Evolutionary conservation across 169 alveolate genomes (phyloP).

Genomic region (Babesia sp.): DNA sequence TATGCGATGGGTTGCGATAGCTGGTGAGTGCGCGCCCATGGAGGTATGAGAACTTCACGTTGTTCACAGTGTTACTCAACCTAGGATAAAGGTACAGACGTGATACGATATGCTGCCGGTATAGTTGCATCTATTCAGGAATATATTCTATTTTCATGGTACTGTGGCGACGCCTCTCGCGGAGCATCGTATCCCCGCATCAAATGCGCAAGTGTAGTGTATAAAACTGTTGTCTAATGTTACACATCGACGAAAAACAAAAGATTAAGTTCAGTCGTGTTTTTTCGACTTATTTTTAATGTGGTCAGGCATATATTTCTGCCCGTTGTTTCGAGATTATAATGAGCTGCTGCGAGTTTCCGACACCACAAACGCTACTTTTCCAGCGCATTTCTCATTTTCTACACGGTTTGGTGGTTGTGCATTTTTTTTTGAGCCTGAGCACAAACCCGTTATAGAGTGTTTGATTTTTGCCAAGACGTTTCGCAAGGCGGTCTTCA

Average conservation of each 20-base stretch:
- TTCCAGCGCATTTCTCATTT: too few relatives aligned
- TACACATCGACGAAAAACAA: not conserved
- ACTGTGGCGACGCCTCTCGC: not conserved
- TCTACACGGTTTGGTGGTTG: not conserved
- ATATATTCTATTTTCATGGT: too few relatives aligned
- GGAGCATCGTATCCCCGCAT: not conserved
- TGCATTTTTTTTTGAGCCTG: not conserved
- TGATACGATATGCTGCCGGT: not conserved
- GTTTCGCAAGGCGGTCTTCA: not conserved
- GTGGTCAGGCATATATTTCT: not conserved
- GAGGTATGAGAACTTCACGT: not conserved
- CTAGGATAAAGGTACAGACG: not conserved
- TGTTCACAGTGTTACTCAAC: not conserved
- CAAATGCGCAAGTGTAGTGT: not conserved
- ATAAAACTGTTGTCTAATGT: not conserved
- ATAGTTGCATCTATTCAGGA: conserved; percentile 1
- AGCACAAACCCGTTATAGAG: not conserved
- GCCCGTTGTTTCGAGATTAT: not conserved
- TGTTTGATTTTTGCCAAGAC: not conserved
- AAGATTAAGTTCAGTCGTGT: not conserved
- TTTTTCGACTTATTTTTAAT: not conserved
- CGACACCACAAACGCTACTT: not conserved
- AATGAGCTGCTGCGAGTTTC: conserved; percentile 9
- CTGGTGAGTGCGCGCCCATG: not conserved
- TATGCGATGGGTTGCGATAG: not conserved